Conservation (phyloP, 305 asterid genomes). For the Fraxinus angustifolia region DNA sequence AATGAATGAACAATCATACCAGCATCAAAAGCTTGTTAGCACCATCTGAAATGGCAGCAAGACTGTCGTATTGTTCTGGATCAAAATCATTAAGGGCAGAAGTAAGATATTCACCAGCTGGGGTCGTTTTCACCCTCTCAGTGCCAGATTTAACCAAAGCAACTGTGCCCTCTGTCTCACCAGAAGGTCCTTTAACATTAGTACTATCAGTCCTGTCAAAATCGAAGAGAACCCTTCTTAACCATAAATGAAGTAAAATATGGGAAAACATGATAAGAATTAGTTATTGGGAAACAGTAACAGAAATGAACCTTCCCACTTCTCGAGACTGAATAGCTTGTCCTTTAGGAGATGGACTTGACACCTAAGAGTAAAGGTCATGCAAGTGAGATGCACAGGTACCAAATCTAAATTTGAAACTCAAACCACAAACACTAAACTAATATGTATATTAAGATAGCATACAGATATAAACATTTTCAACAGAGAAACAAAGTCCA, state of each 20-base stretch:
- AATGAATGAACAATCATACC: slow-evolving; percentile 43
- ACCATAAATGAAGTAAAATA: neutral
- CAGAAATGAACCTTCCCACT: slow-evolving; percentile 53
- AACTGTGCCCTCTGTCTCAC: slow-evolving; percentile 64
- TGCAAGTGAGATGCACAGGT: slow-evolving; percentile 17
- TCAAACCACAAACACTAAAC: neutral
- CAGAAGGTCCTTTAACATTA: slow-evolving; percentile 51
- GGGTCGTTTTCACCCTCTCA: slow-evolving; percentile 80
- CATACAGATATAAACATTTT: slow-evolving; percentile 18
- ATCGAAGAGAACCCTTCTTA: slow-evolving; percentile 21
- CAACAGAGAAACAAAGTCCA: slow-evolving; percentile 20
- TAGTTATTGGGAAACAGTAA: slow-evolving; percentile 24
- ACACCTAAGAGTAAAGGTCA: slow-evolving; percentile 47
- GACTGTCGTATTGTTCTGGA: slow-evolving; percentile 93
- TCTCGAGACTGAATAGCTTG: slow-evolving; percentile 55
- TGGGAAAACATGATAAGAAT: neutral
- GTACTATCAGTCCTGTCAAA: slow-evolving; percentile 51
- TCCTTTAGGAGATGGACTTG: slow-evolving; percentile 62
- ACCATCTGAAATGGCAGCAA: slow-evolving; percentile 98
- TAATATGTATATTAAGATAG: neutral
- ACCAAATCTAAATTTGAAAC: neutral
- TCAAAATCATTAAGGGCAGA: slow-evolving; percentile 90
- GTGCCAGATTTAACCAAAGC: slow-evolving; percentile 73
- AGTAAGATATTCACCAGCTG: slow-evolving; percentile 99
- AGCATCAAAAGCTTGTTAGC: slow-evolving; percentile 99